A percentile compares a stretch with the other conserved stretches of the same genome.
These are phyloP conservation scores for Aspergillus sparsus DNA, from an alignment of 495 filamentous ascomycete genomes.

Conservation along the genomic window DNA sequence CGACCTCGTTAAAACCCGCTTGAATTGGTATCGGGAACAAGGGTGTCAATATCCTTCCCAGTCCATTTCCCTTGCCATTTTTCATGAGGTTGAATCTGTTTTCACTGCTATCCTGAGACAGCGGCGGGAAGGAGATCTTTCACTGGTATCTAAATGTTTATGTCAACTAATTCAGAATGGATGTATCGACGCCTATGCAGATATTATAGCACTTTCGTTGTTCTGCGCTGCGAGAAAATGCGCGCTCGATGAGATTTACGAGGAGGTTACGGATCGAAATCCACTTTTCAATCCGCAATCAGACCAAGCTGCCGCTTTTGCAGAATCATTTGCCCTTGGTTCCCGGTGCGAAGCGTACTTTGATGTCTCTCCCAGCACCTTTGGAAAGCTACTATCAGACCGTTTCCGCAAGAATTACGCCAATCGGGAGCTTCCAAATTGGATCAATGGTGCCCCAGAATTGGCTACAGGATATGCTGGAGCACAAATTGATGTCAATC, in stretches of 20 bases:
- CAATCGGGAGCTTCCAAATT: constrained; percentile 51
- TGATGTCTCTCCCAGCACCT: constrained; percentile 52
- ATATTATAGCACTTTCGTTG: constrained; percentile 55
- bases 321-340: constrained; percentile 61
- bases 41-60: constrained; percentile 44
- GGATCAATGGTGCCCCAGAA: constrained; percentile 51
- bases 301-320: constrained; percentile 62
- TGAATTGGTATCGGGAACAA: constrained; percentile 55
- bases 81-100: constrained; percentile 45
- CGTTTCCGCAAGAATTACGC: constrained; percentile 53
- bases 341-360: constrained; percentile 64
- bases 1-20: constrained; percentile 45
- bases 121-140: constrained; percentile 44
- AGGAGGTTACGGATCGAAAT: constrained; percentile 60
- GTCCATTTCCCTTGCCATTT: constrained; percentile 42
- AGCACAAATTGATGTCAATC: constrained; percentile 58
- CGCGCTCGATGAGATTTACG: constrained; percentile 61
- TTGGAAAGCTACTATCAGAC: constrained; percentile 58
- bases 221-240: constrained; percentile 58
- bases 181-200: constrained; percentile 48
- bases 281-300: constrained; percentile 56
- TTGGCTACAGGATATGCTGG: constrained; percentile 56
- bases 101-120: constrained; percentile 44
- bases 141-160: constrained; percentile 40
- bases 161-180: constrained; percentile 38